Conservation (phyloP, 768 basidiomycete genomes). For the Phylloporus arenicola region DNA sequence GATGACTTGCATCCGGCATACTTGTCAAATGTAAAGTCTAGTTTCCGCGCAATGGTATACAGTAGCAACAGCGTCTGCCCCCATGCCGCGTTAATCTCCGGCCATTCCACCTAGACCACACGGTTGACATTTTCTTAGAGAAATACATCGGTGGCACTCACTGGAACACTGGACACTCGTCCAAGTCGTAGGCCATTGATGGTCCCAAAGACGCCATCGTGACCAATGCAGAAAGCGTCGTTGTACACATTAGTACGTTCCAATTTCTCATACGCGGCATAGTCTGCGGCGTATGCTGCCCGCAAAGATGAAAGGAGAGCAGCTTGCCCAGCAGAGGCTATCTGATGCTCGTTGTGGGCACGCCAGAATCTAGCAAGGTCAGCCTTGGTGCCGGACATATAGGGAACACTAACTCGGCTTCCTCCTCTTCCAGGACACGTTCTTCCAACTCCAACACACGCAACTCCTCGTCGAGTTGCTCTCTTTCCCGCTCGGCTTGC, state of each 20-base stretch:
- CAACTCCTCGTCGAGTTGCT: conserved; percentile 70
- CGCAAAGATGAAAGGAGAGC: conserved; percentile 67
- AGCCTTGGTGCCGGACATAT: background rate
- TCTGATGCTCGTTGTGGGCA: conserved; percentile 65
- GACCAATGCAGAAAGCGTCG: conserved; percentile 92
- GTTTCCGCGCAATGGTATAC: conserved; percentile 86
- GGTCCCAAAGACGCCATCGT: conserved; percentile 94
- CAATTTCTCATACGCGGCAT: conserved; percentile 73
- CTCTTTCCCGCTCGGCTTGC: conserved; percentile 70
- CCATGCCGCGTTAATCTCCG: conserved; percentile 99
- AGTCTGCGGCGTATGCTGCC: conserved; percentile 74
- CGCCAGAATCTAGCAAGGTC: conserved; percentile 67
- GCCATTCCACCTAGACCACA: conserved; percentile 82
- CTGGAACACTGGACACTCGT: conserved; percentile 77
- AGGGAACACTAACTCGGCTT: conserved; percentile 60
- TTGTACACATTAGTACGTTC: conserved; percentile 94
- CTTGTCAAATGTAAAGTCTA: conserved; percentile 86
- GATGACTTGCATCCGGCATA: conserved; percentile 32
- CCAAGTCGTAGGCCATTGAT: conserved; percentile 94
- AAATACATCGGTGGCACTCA: conserved; percentile 33
- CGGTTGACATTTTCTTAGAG: conserved; percentile 7
- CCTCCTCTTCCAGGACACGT: conserved; percentile 72
- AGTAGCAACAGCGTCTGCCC: conserved; percentile 90
- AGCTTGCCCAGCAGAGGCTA: conserved; percentile 58
- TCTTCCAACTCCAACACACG: conserved; percentile 70